Percentiles rank a stretch among this genome's conserved stretches.
These are phyloP conservation scores for Penicillium arizonense DNA, from an alignment of 495 filamentous ascomycete species.

Conservation along the genomic window DNA sequence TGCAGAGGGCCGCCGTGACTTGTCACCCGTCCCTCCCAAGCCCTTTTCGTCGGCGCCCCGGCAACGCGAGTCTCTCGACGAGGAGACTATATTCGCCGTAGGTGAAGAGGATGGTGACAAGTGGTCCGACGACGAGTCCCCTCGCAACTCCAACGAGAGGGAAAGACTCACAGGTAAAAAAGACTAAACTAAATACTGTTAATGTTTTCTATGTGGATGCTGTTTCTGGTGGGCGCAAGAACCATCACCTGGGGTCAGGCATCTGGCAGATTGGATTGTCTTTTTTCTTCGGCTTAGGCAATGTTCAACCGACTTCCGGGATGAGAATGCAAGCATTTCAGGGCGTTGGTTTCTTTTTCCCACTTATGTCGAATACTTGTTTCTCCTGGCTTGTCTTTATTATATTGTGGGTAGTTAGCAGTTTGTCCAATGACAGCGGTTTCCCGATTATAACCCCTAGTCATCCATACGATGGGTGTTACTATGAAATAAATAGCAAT, in stretches of 20 bases:
- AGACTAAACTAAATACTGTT: background rate
- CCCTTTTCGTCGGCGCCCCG: conserved; percentile 44
- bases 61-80: conserved; percentile 72
- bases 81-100: conserved; percentile 92
- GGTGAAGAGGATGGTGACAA: conserved; percentile 77
- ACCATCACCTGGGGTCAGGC: background rate
- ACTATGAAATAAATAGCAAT: too few relatives aligned
- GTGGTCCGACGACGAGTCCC: conserved; percentile 63
- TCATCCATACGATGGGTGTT: too few relatives aligned
- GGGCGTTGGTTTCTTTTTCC: conserved; percentile 24
- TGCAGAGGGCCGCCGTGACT: conserved; percentile 32
- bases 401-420: conserved; percentile 3
- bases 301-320: conserved; percentile 5
- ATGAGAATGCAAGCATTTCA: conserved; percentile 23
- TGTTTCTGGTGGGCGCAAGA: conserved; percentile 1
- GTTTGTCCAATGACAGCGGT: background rate
- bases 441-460: background rate
- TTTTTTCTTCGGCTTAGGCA: background rate
- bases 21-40: conserved; percentile 53
- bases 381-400: conserved; percentile 8
- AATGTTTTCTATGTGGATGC: background rate
- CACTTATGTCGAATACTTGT: conserved; percentile 11
- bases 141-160: conserved; percentile 55
- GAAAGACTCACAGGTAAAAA: conserved; percentile 59
- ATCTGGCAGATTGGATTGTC: background rate